Evolutionary conservation across 257 asterid genomes (phyloP), one percentile per base, ranked within the genome.

Genomic region (Marsdenia floribunda): DNA sequence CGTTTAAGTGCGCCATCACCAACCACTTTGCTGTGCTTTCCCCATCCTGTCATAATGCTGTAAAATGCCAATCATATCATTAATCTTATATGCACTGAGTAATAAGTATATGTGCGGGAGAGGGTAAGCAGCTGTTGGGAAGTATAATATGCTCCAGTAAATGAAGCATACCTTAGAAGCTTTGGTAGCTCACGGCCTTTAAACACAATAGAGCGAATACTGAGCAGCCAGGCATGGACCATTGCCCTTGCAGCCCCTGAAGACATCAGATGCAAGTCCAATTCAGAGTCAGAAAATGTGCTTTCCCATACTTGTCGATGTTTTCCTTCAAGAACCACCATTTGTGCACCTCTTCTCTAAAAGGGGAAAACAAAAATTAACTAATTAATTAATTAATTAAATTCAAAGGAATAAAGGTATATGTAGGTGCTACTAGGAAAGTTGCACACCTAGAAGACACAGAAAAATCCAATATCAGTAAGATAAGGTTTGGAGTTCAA

Each of bases 41-140:
- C 98, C 98, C 98, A 93, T 55, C 98, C 98, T 1, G 98, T 93
- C 82, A 91, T 84, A 68, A 93, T 93, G 87, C 98, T 93, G 94
- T 60, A 33, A 76, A 58, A 44, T 47, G 18, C 22, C 60, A 58
- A 10, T 15, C 37, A 21, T 29, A 42, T 3, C 46, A 3, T 52
- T 16, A 52, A 16, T 52, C 58, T 16, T 52, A 52, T 16, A 52
- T 52, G 19, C 58, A 52, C 58, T 16, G 6, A 18, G 58, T 14
- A 52, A 49, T 12, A 49, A 49, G 15, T 11, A 49, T 49, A 8
- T 49, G 54, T 49, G 18, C 2, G 19, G 58, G 29, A 22, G 18
- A 16, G 53, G 38, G 22, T 18, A 44, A 29, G 50, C 24, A 1
- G 50, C 2, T 1, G 26, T 42, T 18, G 1, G 19, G 16, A 15